These are phyloP conservation scores for Exophiala lecanii-corni DNA, from an alignment of 2,329 filamentous ascomycete genomes.

Conservation along the genomic window DNA sequence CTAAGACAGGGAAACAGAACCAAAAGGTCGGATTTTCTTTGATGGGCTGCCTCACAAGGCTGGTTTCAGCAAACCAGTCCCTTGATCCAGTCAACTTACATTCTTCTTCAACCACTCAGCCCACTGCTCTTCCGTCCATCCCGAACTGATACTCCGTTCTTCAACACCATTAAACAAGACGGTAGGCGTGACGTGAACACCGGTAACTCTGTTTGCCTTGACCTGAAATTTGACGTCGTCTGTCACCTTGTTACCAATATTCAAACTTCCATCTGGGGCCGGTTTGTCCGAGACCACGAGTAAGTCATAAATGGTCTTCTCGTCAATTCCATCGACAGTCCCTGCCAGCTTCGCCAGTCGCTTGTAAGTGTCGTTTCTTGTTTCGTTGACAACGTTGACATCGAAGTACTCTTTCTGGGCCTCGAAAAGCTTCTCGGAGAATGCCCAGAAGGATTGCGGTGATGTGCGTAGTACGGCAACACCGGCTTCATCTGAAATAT, in stretches of 20 bases:
- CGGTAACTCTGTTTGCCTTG: slow-evolving; percentile 68
- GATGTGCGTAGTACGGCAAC: slow-evolving; percentile 70
- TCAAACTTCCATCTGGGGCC: slow-evolving; percentile 62
- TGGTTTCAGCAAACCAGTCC: too few relatives aligned
- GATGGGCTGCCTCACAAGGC: too few relatives aligned
- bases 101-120: slow-evolving; percentile 72
- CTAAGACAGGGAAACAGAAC: too few relatives aligned
- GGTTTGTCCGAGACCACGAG: slow-evolving; percentile 66
- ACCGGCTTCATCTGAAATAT: slow-evolving; percentile 64
- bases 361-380: slow-evolving; percentile 76
- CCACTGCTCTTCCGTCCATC: slow-evolving; percentile 79
- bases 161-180: slow-evolving; percentile 81
- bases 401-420: slow-evolving; percentile 79
- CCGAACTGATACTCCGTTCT: slow-evolving; percentile 70
- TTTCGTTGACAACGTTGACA: slow-evolving; percentile 75
- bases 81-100: slow-evolving; percentile 45
- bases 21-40: too few relatives aligned
- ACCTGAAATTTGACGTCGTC: slow-evolving; percentile 78
- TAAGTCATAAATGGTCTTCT: slow-evolving; percentile 63
- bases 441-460: slow-evolving; percentile 73
- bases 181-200: slow-evolving; percentile 87
- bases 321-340: slow-evolving; percentile 62
- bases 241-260: slow-evolving; percentile 76
- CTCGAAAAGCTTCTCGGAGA: slow-evolving; percentile 64
- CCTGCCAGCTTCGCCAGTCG: slow-evolving; percentile 71